Base-by-base conservation (phyloP, 73 alveolate species). In the Effrenium voratum region DNA sequence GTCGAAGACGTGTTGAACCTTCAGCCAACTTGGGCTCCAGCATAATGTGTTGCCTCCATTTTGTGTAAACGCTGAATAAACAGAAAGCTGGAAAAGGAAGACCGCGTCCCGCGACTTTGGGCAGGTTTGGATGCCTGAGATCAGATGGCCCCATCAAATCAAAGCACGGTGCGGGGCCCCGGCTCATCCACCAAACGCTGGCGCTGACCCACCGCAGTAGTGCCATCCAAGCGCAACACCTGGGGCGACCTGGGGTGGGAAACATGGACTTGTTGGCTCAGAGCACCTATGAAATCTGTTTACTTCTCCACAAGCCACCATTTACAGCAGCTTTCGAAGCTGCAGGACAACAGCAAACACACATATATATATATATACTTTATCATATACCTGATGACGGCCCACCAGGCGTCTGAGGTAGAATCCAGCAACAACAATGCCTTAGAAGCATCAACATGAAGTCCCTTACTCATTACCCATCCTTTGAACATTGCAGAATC, bases 1-100 rank as follows among this genome's bases (percentile, higher is more conserved):
- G 94, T 77, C 24, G 96, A 90, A 22, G 93, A 98, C 36, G 87
- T 83, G 81, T 99, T 99, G 98, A 99, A 99, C 76, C 95, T 72
- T n/a, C 32, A 66, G 5, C 41, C 0, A 66, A 66, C 63, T 52
- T 12, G 19, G 63, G 63, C 63, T 19, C 19, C 26, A 52, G 63
- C 77, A 26, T 10, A 22, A 15, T 5, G 36, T 30, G 8, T 22
- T 15, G 12, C 5, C 77, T 16, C 40, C 40, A 24, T 15, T 30
- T 63, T 22, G 36, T 63, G 77, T 63, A 15, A 26, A 63, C 63
- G 19, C 19, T 52, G 63, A 52, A 52, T 19, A 52, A 52, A 8
- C 63, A 8, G 19, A 19, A 8, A 52, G 8, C 63, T 19, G 63
- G 8, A 52, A 12, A 8, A 19, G 19, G 26, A 19, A 52, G 63